Conservation (phyloP, 768 basidiomycete genomes). For the Hypholoma fasciculare region DNA sequence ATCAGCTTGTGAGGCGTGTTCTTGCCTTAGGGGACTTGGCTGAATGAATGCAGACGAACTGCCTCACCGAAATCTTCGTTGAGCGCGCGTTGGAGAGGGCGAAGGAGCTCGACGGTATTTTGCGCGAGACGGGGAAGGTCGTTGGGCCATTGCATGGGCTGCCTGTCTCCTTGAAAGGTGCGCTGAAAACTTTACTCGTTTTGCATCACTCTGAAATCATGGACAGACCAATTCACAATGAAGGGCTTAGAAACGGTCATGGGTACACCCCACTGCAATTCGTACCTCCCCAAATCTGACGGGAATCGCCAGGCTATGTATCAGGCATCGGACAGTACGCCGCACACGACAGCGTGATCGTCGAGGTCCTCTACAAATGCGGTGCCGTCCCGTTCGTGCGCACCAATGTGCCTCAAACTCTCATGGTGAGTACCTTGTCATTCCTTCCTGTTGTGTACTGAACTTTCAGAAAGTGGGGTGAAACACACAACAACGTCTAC, state of each 20-base stretch:
- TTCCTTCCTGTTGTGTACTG: background rate
- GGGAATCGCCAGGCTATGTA: slow-evolving; percentile 54
- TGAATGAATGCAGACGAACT: slow-evolving; percentile 56
- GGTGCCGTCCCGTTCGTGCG: slow-evolving; percentile 74
- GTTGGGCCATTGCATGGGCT: slow-evolving; percentile 73
- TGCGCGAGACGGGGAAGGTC: slow-evolving; percentile 59
- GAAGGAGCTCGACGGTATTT: slow-evolving; percentile 59
- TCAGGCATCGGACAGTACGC: slow-evolving; percentile 70
- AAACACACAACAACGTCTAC: slow-evolving; percentile 63
- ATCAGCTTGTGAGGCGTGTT: slow-evolving; percentile 61
- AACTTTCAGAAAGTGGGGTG: slow-evolving; percentile 38
- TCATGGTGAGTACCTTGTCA: slow-evolving; percentile 47
- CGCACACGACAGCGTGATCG: slow-evolving; percentile 59
- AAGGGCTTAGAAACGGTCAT: slow-evolving; percentile 72
- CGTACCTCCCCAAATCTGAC: background rate
- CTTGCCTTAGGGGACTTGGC: background rate
- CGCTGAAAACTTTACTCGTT: too few species aligned
- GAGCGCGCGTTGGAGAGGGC: slow-evolving; percentile 71
- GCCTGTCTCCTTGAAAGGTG: slow-evolving; percentile 13
- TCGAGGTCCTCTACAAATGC: slow-evolving; percentile 59
- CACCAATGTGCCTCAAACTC: slow-evolving; percentile 75
- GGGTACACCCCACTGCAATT: slow-evolving; percentile 34
- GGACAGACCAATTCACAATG: slow-evolving; percentile 73
- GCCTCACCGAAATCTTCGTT: slow-evolving; percentile 82
- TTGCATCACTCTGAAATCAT: slow-evolving; percentile 19